phyloP scores from a whole-genome alignment of 176 grass and related monocot species.

The Thalia dealbata region DNA sequence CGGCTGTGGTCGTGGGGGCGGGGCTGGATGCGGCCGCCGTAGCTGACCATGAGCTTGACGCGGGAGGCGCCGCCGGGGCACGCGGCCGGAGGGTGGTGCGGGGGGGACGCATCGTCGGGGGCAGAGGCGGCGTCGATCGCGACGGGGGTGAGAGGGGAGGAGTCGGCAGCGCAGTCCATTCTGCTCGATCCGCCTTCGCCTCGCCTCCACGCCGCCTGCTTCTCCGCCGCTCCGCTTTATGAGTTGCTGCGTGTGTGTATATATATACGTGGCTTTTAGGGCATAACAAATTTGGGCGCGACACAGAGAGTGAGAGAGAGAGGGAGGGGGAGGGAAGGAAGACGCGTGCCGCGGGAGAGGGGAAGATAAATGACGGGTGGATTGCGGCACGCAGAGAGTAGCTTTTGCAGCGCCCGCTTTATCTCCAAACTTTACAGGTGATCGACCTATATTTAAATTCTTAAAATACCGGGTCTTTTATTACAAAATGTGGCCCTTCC shows the following conservation, averaged over 20 bases:
- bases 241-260: background rate
- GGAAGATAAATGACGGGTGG: background rate
- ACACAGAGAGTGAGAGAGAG: background rate
- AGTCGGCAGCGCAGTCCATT: constrained; percentile 49
- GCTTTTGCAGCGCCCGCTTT: too few relatives aligned
- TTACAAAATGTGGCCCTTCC: too few relatives aligned
- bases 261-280: too few relatives aligned
- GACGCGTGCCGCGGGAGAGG: background rate
- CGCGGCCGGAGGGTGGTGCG: background rate
- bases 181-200: background rate
- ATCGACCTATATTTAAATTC: too few relatives aligned
- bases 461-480: too few relatives aligned
- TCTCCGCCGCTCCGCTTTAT: background rate
- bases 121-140: constrained; percentile 28
- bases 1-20: constrained; percentile 57
- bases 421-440: background rate
- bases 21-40: constrained; percentile 89
- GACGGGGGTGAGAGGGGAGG: constrained; percentile 36
- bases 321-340: too few relatives aligned
- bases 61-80: constrained; percentile 23
- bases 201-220: background rate
- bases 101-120: background rate
- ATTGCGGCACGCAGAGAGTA: background rate
- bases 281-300: too few relatives aligned
- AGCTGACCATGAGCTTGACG: constrained; percentile 83